A percentile compares a stretch with the other conserved stretches of the same genome.
These are phyloP conservation scores for Citrullus mucosospermus DNA, from an alignment of 306 rosid species.

Conservation along the genomic window DNA sequence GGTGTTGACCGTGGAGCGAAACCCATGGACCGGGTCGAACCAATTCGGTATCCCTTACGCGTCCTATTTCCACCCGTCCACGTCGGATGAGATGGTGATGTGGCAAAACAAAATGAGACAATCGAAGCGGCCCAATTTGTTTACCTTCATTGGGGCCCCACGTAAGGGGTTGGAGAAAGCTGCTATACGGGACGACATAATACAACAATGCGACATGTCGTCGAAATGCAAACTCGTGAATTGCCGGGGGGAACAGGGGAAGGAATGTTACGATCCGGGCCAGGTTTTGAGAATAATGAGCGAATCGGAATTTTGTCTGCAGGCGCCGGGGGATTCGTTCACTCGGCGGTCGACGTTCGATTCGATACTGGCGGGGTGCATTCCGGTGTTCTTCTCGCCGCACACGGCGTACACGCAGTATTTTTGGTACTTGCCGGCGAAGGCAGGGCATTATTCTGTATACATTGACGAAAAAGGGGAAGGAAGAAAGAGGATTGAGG, in stretches of 20 bases:
- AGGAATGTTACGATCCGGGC: conserved; percentile 32
- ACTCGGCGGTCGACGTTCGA: conserved; percentile 70
- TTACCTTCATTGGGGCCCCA: conserved; percentile 52
- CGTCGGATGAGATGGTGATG: conserved; percentile 8
- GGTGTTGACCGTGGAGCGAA: conserved; percentile 74
- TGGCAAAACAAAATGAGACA: conserved; percentile 34
- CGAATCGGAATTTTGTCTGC: conserved; percentile 42
- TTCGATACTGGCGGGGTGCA: conserved; percentile 46
- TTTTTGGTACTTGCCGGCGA: conserved; percentile 37
- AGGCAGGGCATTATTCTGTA: conserved; percentile 26
- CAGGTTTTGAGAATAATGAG: conserved; percentile 35
- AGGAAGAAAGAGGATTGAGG: conserved; percentile 30
- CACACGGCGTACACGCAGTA: conserved; percentile 78
- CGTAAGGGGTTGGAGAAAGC: conserved; percentile 55
- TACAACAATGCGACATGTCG: conserved; percentile 37
- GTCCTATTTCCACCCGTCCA: conserved; percentile 63
- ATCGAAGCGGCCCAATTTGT: conserved; percentile 29
- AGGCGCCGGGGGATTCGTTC: conserved; percentile 69
- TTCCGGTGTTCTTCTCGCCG: conserved; percentile 58
- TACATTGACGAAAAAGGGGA: conserved; percentile 38
- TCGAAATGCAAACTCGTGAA: conserved; percentile 22
- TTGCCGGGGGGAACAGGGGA: conserved; percentile 14
- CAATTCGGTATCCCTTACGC: conserved; percentile 74
- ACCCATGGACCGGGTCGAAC: conserved; percentile 54
- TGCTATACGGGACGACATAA: conserved; percentile 37